Conservation (phyloP, 2,329 filamentous ascomycete species). For the Magnaporthiopsis incrustans region DNA sequence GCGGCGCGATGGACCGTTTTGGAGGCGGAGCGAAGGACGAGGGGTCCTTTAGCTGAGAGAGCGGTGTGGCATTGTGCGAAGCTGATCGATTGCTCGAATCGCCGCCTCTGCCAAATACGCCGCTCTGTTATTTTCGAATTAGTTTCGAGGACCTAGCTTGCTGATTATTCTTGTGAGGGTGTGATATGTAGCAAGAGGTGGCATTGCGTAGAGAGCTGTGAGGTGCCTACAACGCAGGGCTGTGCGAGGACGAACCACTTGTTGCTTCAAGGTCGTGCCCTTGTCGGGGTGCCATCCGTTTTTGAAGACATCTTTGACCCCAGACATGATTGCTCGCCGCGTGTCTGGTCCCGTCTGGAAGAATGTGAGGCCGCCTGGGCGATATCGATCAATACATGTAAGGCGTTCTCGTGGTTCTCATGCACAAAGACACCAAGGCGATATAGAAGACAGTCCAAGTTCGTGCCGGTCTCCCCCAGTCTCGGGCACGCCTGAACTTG, state of each 20-base stretch:
- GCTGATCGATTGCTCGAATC: constrained; percentile 13
- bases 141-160: constrained; percentile 2
- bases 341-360: background rate
- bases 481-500: background rate
- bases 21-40: constrained; percentile 73
- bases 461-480: background rate
- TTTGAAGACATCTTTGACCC: constrained; percentile 36
- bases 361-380: background rate
- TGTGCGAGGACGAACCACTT: constrained; percentile 34
- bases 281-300: constrained; percentile 47
- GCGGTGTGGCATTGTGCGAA: constrained; percentile 38
- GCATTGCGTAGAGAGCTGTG: background rate
- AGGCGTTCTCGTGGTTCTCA: background rate
- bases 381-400: background rate
- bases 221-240: background rate
- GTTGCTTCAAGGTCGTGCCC: constrained; percentile 30
- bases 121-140: constrained; percentile 27
- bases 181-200: background rate
- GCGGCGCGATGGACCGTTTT: constrained; percentile 37
- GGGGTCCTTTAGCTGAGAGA: constrained; percentile 68
- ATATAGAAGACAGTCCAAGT: background rate
- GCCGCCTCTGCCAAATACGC: constrained; percentile 34
- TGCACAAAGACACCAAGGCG: background rate
- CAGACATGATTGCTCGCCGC: constrained; percentile 1
- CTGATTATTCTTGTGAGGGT: too few relatives aligned